Percentiles rank a stretch among this genome's conserved stretches.
Conservation (phyloP, 495 filamentous ascomycete genomes). For the Cenococcum geophilum region DNA sequence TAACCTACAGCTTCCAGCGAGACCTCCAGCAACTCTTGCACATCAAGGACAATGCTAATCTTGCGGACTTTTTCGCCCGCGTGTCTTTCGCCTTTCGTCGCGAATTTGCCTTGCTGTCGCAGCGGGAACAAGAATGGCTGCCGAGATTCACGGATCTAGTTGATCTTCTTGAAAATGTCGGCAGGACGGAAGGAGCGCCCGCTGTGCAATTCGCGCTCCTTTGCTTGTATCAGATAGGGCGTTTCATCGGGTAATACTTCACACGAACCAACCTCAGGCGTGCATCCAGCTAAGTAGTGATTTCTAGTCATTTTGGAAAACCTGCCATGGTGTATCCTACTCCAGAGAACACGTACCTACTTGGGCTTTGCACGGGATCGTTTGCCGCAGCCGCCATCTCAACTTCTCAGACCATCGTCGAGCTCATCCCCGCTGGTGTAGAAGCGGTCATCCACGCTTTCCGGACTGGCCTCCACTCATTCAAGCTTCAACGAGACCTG, state of each 20-base stretch:
- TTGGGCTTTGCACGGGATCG: background rate
- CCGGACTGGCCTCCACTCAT: background rate
- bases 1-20: constrained; percentile 26
- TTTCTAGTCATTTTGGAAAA: too few relatives aligned
- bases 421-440: background rate
- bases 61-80: constrained; percentile 30
- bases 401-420: too few relatives aligned
- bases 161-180: constrained; percentile 27
- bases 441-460: background rate
- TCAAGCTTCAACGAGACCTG: constrained; percentile 40
- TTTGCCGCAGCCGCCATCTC: constrained; percentile 2
- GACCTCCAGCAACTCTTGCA: constrained; percentile 24
- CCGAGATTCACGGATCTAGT: constrained; percentile 31
- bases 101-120: constrained; percentile 24
- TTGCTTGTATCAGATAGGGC: constrained; percentile 36
- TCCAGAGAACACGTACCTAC: background rate
- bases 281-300: background rate
- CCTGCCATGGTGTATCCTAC: background rate
- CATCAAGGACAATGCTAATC: constrained; percentile 23
- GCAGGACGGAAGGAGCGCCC: constrained; percentile 26
- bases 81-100: constrained; percentile 26
- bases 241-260: constrained; percentile 33
- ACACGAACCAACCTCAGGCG: background rate
- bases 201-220: constrained; percentile 37
- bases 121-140: constrained; percentile 27